Base-by-base conservation (phyloP, 441 rosid genomes). In the Pelargonium citronellum region DNA sequence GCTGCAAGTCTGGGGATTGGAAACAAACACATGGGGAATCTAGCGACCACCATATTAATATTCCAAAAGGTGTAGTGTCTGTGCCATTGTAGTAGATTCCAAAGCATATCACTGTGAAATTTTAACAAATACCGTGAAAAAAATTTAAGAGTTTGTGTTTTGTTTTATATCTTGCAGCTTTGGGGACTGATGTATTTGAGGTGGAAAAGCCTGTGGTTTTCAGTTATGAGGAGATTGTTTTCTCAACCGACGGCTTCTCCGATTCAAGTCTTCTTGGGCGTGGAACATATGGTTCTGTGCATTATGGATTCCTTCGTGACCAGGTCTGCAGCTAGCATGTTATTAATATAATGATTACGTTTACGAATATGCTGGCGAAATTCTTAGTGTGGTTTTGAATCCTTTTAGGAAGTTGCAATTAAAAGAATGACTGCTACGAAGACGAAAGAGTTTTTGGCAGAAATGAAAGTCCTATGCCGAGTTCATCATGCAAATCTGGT, bases 401-500 rank as follows among this genome's bases (percentile, higher is more conserved):
- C 20, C 41, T 74, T 69, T 69, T 69, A 93, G 99, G 99, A 95
- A 84, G 96, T 91, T 81, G 90, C 96, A 43, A 77, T 91, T 41
- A 95, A 95, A 82, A 88, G 89, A 76, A 91, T 95, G 99, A 90
- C 99, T 66, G 95, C 94, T 41, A 91, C 95, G 43, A 91, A 95
- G 71, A 87, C 96, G 20, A 95, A 86, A 84, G 97, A 95, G 85
- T 95, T 95, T 79, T 83, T 83, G 77, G 90, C 92, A n/a, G 97
- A 95, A 81, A 85, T 95, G 95, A 95, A 91, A 82, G 89, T 95
- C 71, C 76, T 95, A 78, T 91, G 99, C 88, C 90, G 80, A 82
- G 97, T 95, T 81, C 99, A 95, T 81, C 99, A 95, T 77, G 74
- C 96, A 65, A 91, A 91, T 83, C 89, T 95, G 95, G 99, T 91